Percentiles rank a stretch among this genome's conserved stretches.
phyloP scores from a whole-genome alignment of 371 early-diverging fungal genomes.

The Dinochytrium kinnereticum region DNA sequence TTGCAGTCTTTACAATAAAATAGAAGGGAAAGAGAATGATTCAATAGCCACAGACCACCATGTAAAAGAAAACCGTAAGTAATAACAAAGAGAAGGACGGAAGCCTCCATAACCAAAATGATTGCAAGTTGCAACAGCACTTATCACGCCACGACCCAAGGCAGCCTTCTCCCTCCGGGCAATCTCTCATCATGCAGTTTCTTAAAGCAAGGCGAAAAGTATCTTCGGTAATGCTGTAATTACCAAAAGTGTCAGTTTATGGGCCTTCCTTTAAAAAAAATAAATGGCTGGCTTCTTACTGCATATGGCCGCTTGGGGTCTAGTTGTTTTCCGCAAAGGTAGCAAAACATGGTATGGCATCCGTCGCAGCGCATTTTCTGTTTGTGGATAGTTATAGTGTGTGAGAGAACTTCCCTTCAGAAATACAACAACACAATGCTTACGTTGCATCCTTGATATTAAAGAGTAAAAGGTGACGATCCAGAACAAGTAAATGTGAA shows the following conservation, averaged over 20 bases:
- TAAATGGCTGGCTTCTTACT: neutral
- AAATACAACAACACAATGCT: neutral
- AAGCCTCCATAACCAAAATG: neutral
- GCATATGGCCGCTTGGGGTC: slow-evolving; percentile 20
- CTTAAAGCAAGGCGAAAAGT: slow-evolving; percentile 29
- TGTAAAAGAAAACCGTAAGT: neutral
- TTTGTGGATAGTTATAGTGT: neutral
- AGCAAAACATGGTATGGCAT: slow-evolving; percentile 30
- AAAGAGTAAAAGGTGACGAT: too few species aligned
- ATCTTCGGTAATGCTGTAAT: slow-evolving; percentile 17
- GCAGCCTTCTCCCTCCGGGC: neutral
- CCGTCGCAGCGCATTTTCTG: slow-evolving; percentile 36
- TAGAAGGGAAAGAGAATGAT: neutral
- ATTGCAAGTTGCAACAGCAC: too few species aligned
- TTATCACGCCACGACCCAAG: neutral
- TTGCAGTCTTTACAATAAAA: neutral
- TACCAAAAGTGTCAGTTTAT: too few species aligned
- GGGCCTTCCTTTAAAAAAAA: too few species aligned
- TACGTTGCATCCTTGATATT: slow-evolving; percentile 35
- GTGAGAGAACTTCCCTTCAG: neutral
- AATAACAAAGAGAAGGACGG: neutral
- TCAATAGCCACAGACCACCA: too few species aligned
- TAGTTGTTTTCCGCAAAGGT: slow-evolving; percentile 27
- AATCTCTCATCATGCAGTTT: slow-evolving; percentile 19
- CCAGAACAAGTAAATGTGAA: too few species aligned